phyloP scores from a whole-genome alignment of 1,139 yeast genomes.

The Blastobotrys raffinosifermentans region DNA sequence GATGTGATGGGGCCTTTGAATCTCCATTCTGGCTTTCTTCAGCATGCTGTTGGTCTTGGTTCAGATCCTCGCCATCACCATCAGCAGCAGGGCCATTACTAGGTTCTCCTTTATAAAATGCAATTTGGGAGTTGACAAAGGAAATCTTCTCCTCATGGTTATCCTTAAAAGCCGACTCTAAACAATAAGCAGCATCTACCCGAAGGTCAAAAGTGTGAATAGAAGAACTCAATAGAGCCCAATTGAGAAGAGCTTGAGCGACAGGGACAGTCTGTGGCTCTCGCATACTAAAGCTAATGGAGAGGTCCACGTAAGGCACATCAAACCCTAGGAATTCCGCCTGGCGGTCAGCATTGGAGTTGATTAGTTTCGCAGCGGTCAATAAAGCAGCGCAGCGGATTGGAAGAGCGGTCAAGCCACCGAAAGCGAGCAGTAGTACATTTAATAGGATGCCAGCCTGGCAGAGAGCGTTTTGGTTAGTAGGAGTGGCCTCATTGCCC shows the following conservation, averaged over 20 bases:
- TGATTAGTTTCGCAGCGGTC: conserved; percentile 71
- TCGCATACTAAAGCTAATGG: conserved; percentile 44
- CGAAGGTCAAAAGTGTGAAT: conserved; percentile 80
- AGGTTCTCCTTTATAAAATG: conserved; percentile 33
- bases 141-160: conserved; percentile 54
- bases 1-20: too few relatives aligned
- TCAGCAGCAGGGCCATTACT: conserved; percentile 7
- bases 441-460: conserved; percentile 59
- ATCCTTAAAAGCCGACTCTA: conserved; percentile 62
- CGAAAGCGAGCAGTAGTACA: conserved; percentile 63
- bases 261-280: conserved; percentile 51
- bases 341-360: conserved; percentile 60
- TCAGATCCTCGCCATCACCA: conserved; percentile 9
- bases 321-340: conserved; percentile 70
- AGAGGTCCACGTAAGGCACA: conserved; percentile 86
- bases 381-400: conserved; percentile 63
- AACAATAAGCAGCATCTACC: conserved; percentile 58
- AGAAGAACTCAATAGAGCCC: conserved; percentile 75
- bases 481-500: conserved; percentile 58
- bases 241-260: conserved; percentile 65
- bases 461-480: conserved; percentile 59
- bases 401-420: conserved; percentile 50
- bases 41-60: conserved; percentile 7
- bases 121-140: conserved; percentile 62
- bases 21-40: neutral